Evolutionary conservation across 495 filamentous ascomycete species (phyloP).

Genomic region (Talaromyces proteolyticus): DNA sequence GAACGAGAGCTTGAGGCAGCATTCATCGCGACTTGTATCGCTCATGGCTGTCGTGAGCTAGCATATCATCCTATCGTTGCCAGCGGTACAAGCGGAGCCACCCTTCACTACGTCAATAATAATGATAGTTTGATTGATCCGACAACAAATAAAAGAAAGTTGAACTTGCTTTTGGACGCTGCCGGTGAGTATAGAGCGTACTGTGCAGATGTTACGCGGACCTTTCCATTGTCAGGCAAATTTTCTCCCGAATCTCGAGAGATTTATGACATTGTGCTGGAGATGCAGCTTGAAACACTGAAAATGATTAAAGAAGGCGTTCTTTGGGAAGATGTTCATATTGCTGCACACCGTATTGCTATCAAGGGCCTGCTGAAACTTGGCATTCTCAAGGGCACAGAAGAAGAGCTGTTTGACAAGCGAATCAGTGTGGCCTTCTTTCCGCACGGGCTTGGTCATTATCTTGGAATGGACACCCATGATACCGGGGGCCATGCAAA

Average conservation of each 20-base stretch:
- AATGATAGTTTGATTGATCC: constrained; percentile 49
- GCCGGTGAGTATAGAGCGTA: constrained; percentile 77
- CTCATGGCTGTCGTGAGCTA: constrained; percentile 66
- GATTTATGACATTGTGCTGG: constrained; percentile 81
- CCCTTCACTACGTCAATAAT: constrained; percentile 84
- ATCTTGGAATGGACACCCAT: constrained; percentile 92
- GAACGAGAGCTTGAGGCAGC: constrained; percentile 78
- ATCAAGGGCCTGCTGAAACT: constrained; percentile 72
- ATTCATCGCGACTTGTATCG: constrained; percentile 71
- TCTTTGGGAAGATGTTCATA: constrained; percentile 80
- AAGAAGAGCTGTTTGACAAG: constrained; percentile 65
- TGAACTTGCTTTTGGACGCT: constrained; percentile 77
- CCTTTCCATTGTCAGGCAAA: constrained; percentile 73
- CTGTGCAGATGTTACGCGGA: constrained; percentile 84
- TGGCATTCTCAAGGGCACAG: constrained; percentile 65
- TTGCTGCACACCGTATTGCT: constrained; percentile 70
- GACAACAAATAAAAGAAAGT: constrained; percentile 46
- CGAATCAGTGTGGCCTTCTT: constrained; percentile 83
- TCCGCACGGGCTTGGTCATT: constrained; percentile 88
- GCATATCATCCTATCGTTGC: constrained; percentile 85
- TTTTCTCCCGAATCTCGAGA: constrained; percentile 66
- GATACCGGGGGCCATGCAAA: constrained; percentile 85
- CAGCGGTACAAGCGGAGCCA: constrained; percentile 68
- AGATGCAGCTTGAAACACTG: constrained; percentile 79
- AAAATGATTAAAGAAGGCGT: constrained; percentile 67